Evolutionary conservation across 177 flowering plant genomes (phyloP).

Genomic region (Vitis hybrid): DNA sequence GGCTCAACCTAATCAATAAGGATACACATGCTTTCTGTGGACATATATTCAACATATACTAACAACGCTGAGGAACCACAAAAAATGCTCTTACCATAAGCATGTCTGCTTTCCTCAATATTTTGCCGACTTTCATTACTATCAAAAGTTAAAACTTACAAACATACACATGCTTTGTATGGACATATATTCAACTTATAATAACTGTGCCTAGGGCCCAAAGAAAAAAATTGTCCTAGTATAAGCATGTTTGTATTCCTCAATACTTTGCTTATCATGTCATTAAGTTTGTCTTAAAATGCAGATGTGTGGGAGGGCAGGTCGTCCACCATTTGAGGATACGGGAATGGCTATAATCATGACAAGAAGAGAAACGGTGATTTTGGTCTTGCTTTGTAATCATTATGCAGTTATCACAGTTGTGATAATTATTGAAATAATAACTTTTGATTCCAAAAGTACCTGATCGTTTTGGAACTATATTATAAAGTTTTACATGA

Average conservation of each 20-base stretch:
- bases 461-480: neutral
- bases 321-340: conserved; percentile 98
- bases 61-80: no score
- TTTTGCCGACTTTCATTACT: no score
- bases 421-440: neutral
- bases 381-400: neutral
- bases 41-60: no score
- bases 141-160: no score
- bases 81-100: no score
- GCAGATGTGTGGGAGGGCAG: conserved; percentile 99
- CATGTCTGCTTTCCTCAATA: no score
- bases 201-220: no score
- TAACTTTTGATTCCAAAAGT: neutral
- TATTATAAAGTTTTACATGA: conserved; percentile 4
- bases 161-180: no score
- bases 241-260: neutral
- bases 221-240: neutral
- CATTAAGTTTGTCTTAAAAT: conserved; percentile 1
- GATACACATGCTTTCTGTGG: no score
- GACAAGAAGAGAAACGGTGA: conserved; percentile 95
- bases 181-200: no score
- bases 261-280: neutral
- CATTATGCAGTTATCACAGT: neutral
- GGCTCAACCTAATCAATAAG: no score
- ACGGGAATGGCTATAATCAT: conserved; percentile 92